Conservation (phyloP, 108 stramenopile genomes). For the Halocafeteria seosinensis region DNA sequence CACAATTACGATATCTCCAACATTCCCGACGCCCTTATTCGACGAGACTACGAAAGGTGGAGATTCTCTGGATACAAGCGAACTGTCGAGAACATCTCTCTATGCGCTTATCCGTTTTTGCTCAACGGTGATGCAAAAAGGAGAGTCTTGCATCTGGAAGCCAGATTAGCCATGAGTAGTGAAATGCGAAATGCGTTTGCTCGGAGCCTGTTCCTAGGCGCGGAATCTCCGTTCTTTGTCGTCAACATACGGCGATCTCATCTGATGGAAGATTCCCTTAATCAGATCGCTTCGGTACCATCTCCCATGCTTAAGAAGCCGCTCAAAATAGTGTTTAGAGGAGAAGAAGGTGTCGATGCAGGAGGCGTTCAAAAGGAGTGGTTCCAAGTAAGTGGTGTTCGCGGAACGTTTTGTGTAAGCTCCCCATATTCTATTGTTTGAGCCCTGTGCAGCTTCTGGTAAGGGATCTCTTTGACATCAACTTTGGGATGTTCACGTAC, state of each 20-base stretch:
- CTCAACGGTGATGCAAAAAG: slow-evolving; percentile 2
- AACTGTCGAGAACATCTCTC: background rate
- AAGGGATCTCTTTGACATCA: slow-evolving; percentile 56
- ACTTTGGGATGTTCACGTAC: slow-evolving; percentile 61
- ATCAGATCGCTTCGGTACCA: slow-evolving; percentile 19
- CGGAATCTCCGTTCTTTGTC: slow-evolving; percentile 16
- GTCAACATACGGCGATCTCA: slow-evolving; percentile 17
- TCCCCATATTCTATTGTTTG: too few relatives aligned
- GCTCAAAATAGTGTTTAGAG: slow-evolving; percentile 56
- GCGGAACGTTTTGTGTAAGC: too few relatives aligned
- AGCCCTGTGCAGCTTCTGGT: slow-evolving; percentile 64
- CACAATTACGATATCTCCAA: slow-evolving; percentile 5
- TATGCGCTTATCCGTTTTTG: slow-evolving; percentile 11
- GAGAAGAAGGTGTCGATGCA: slow-evolving; percentile 77
- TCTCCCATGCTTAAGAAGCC: slow-evolving; percentile 48
- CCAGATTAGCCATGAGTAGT: background rate
- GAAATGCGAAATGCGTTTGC: background rate
- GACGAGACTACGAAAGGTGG: background rate
- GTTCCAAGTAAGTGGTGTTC: too few relatives aligned
- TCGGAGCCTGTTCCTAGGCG: background rate
- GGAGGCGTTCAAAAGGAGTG: slow-evolving; percentile 83
- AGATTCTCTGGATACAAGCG: background rate
- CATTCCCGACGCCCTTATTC: slow-evolving; percentile 3
- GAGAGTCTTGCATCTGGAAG: slow-evolving; percentile 3
- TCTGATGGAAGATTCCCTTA: slow-evolving; percentile 28